Percentiles rank a stretch among this genome's conserved stretches.
Conservation (phyloP, 495 filamentous ascomycete species). For the Aspergillus wentii region DNA sequence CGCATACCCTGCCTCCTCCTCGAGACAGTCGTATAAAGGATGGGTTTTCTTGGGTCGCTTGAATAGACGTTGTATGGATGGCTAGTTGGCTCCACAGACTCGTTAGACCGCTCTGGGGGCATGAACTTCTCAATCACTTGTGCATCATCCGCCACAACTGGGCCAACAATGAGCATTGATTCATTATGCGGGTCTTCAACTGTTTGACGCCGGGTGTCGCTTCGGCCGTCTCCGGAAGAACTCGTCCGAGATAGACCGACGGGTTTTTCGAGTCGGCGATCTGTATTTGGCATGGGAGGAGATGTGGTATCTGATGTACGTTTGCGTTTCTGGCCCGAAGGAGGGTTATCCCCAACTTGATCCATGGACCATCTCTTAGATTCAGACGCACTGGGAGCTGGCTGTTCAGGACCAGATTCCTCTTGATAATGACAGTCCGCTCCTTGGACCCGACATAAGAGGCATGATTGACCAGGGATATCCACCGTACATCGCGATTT, state of each 20-base stretch:
- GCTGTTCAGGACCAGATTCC: constrained; percentile 22
- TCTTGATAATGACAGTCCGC: constrained; percentile 47
- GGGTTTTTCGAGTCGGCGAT: constrained; percentile 17
- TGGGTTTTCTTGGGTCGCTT: constrained; percentile 43
- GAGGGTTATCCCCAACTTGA: constrained; percentile 14
- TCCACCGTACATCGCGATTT: constrained; percentile 49
- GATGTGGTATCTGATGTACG: constrained; percentile 25
- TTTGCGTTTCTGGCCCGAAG: constrained; percentile 35
- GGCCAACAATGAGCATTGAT: constrained; percentile 47
- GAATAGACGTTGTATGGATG: constrained; percentile 48
- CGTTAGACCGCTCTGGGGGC: constrained; percentile 35
- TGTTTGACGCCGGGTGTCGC: constrained; percentile 30
- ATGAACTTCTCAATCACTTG: constrained; percentile 49
- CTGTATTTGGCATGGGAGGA: constrained; percentile 7
- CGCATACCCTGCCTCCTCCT: constrained; percentile 42
- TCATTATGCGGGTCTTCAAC: constrained; percentile 40
- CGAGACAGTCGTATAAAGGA: constrained; percentile 44
- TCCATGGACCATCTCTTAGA: constrained; percentile 25
- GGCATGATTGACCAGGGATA: constrained; percentile 41
- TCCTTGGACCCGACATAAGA: constrained; percentile 45
- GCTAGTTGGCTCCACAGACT: constrained; percentile 34
- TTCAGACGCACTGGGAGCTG: constrained; percentile 21
- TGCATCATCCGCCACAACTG: constrained; percentile 46
- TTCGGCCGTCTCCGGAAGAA: constrained; percentile 26
- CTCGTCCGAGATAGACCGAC: constrained; percentile 20